Conservation (phyloP, 768 basidiomycete species). For the Russula emetica region DNA sequence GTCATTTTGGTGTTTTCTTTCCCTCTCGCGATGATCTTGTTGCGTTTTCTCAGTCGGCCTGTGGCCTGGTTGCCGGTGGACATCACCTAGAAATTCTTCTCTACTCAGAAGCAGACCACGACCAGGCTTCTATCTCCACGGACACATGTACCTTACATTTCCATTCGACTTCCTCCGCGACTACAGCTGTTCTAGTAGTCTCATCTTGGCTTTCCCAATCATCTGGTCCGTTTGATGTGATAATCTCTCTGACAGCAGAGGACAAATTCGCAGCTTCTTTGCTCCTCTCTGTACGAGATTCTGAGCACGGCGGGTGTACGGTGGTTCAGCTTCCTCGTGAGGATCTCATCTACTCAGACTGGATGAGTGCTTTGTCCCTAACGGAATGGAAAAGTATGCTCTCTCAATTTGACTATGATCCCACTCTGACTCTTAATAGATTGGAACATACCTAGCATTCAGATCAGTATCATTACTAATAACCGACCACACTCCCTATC, state of each 20-base stretch:
- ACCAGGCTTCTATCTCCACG: constrained; percentile 16
- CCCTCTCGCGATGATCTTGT: constrained; percentile 20
- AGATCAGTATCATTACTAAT: constrained; percentile 73
- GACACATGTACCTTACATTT: constrained; percentile 15
- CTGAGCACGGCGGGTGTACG: constrained; percentile 29
- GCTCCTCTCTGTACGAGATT: background rate
- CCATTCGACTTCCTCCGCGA: constrained; percentile 6
- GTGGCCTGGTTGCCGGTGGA: constrained; percentile 19
- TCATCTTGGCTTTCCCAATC: constrained; percentile 26
- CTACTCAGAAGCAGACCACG: constrained; percentile 14
- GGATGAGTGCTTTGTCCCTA: constrained; percentile 58
- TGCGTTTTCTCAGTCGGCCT: constrained; percentile 24
- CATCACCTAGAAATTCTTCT: constrained; percentile 24
- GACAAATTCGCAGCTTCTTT: constrained; percentile 14
- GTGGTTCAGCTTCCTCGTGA: constrained; percentile 43
- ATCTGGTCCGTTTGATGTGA: constrained; percentile 28
- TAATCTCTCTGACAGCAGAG: constrained; percentile 17
- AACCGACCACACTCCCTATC: constrained; percentile 65
- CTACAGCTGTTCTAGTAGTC: constrained; percentile 4
- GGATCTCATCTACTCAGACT: constrained; percentile 52
- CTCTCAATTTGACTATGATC: constrained; percentile 7
- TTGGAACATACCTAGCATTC: constrained; percentile 68
- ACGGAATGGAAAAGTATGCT: constrained; percentile 56
- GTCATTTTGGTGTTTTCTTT: constrained; percentile 22
- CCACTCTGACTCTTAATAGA: constrained; percentile 41